phyloP scores from a whole-genome alignment of 192 early-diverging fungal genomes.

The Coemansia sp. region DNA sequence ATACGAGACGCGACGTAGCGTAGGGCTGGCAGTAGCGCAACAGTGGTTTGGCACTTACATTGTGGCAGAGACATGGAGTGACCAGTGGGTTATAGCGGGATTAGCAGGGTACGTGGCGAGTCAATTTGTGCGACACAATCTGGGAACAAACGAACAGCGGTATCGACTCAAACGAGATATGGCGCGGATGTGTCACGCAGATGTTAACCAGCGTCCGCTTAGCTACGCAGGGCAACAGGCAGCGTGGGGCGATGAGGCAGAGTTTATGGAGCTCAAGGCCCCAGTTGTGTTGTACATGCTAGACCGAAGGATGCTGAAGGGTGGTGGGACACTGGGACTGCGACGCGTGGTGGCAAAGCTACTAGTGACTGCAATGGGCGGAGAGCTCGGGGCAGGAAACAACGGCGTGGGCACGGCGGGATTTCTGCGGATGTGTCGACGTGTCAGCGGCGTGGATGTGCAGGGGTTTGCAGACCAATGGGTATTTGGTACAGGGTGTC shows the following conservation, averaged over 20 bases:
- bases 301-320: conserved; percentile 78
- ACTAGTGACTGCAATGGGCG: conserved; percentile 71
- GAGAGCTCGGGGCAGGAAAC: conserved; percentile 57
- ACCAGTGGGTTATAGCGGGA: conserved; percentile 87
- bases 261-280: conserved; percentile 83
- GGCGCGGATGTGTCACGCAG: conserved; percentile 72
- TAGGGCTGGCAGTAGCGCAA: conserved; percentile 71
- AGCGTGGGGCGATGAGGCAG: conserved; percentile 60
- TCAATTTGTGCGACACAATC: conserved; percentile 73
- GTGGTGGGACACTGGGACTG: conserved; percentile 67
- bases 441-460: conserved; percentile 80
- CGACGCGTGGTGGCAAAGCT: conserved; percentile 80
- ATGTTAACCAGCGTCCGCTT: conserved; percentile 85
- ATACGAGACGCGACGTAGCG: conserved; percentile 71
- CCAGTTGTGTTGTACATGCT: conserved; percentile 91
- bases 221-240: conserved; percentile 63
- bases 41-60: conserved; percentile 98
- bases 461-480: conserved; percentile 89
- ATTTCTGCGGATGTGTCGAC: conserved; percentile 80
- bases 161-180: conserved; percentile 83
- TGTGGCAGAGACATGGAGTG: conserved; percentile 65
- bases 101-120: conserved; percentile 74
- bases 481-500: conserved; percentile 90
- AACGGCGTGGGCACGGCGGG: conserved; percentile 62
- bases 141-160: conserved; percentile 87